Conservation (phyloP, 306 rosid genomes). For the Chamaecrista fasciculata region DNA sequence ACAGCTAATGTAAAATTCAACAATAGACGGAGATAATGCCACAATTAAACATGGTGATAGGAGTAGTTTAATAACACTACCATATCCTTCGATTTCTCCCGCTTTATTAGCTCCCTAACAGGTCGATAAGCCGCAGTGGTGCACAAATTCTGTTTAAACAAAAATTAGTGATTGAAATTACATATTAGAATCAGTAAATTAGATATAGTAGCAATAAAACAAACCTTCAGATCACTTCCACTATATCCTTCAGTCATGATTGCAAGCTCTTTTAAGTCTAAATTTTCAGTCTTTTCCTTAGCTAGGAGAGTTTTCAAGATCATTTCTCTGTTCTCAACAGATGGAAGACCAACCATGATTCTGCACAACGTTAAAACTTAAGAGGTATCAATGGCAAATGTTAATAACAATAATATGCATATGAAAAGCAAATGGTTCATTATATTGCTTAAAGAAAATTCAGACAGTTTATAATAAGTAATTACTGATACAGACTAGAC, state of each 20-base stretch:
- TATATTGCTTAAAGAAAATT: not conserved
- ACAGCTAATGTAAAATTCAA: not conserved
- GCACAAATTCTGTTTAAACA: slow-evolving; percentile 78
- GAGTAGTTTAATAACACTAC: slow-evolving; percentile 37
- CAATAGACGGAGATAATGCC: not conserved
- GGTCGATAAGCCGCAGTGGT: slow-evolving; percentile 91
- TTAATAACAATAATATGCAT: not conserved
- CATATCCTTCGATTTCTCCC: slow-evolving; percentile 72
- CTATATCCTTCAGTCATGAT: slow-evolving; percentile 78
- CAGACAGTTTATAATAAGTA: too few species aligned
- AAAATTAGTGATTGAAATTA: slow-evolving; percentile 23
- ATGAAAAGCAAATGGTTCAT: slow-evolving; percentile 1
- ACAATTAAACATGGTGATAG: not conserved
- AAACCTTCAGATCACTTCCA: slow-evolving; percentile 96
- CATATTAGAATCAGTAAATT: not conserved
- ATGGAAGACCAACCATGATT: slow-evolving; percentile 86
- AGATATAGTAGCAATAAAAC: slow-evolving; percentile 12
- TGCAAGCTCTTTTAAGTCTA: slow-evolving; percentile 79
- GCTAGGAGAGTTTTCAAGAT: slow-evolving; percentile 70
- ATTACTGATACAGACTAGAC: too few species aligned
- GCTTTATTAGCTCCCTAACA: slow-evolving; percentile 82
- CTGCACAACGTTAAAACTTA: slow-evolving; percentile 41
- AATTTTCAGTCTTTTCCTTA: slow-evolving; percentile 59
- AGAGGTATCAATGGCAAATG: slow-evolving; percentile 13
- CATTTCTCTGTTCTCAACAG: slow-evolving; percentile 64